These are phyloP conservation scores for Trametes cubensis DNA, from an alignment of 768 basidiomycete species.

Conservation along the genomic window DNA sequence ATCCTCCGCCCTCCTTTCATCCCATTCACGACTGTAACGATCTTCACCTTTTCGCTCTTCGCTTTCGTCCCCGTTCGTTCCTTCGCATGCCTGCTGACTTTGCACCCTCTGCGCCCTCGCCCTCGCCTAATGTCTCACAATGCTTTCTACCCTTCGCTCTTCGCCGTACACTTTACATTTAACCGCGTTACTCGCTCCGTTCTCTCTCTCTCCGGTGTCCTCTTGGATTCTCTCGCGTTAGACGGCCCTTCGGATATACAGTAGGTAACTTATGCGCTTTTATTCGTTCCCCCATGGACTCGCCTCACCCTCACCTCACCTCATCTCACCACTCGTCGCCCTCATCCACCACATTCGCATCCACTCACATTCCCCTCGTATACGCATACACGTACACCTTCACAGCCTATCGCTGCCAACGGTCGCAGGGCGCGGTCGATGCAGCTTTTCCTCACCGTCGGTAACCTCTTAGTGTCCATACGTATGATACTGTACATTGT, in stretches of 20 bases:
- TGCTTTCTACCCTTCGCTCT: neutral
- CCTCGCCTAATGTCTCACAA: no score
- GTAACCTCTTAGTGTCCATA: no score
- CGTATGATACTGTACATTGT: no score
- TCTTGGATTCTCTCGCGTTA: neutral
- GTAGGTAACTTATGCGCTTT: conserved; percentile 20
- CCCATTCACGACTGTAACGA: conserved; percentile 16
- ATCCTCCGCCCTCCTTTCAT: neutral
- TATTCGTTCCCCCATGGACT: conserved; percentile 3
- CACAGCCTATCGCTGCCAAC: no score
- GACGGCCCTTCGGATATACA: neutral
- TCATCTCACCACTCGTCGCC: no score
- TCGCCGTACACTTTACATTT: neutral
- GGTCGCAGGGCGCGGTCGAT: no score
- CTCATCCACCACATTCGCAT: no score
- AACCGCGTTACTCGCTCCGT: neutral
- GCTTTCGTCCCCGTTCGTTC: neutral
- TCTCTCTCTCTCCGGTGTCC: neutral
- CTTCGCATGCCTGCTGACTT: neutral
- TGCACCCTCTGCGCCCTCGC: no score
- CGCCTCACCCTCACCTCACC: no score
- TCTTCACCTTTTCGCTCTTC: neutral
- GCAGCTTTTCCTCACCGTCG: no score
- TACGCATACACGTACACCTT: no score
- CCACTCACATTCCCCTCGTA: no score